Evolutionary conservation across 129 eudicot genomes (phyloP).

Genomic region (Smallanthus sonchifolius): DNA sequence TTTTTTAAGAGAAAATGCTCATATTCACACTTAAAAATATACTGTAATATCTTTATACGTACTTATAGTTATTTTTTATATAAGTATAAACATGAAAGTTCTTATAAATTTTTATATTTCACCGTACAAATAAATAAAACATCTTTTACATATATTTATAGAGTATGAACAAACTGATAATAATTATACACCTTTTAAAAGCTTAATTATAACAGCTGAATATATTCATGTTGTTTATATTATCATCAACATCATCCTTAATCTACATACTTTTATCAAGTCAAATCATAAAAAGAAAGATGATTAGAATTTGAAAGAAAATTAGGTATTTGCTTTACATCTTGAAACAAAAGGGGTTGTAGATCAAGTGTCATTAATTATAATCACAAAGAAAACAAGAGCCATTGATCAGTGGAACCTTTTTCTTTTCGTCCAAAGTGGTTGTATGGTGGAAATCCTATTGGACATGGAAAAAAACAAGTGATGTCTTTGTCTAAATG

Average conservation of each 20-base stretch:
- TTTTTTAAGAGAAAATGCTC: neutral
- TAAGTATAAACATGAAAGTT: too few relatives aligned
- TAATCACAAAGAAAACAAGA: constrained; percentile 17
- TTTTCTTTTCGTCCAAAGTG: constrained; percentile 20
- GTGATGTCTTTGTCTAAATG: constrained; percentile 25
- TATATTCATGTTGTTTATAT: neutral
- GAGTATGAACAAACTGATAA: too few relatives aligned
- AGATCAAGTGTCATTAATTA: constrained; percentile 26
- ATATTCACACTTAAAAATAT: neutral
- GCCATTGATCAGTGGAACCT: constrained; percentile 22
- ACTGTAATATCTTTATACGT: too few relatives aligned
- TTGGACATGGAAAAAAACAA: constrained; percentile 13
- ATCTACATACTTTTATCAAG: neutral
- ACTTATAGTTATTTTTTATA: too few relatives aligned
- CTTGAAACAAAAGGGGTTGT: constrained; percentile 16
- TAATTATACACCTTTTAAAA: neutral
- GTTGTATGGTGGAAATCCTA: constrained; percentile 32
- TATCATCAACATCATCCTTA: constrained; percentile 18
- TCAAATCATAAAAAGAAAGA: constrained; percentile 8
- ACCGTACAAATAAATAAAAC: too few relatives aligned
- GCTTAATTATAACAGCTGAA: neutral
- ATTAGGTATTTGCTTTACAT: constrained; percentile 31
- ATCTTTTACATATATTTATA: too few relatives aligned
- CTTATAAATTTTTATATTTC: too few relatives aligned
- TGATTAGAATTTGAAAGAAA: constrained; percentile 23